Evolutionary conservation across 139 green algal genomes (phyloP).

Genomic region (Helicosporidium sp.): DNA sequence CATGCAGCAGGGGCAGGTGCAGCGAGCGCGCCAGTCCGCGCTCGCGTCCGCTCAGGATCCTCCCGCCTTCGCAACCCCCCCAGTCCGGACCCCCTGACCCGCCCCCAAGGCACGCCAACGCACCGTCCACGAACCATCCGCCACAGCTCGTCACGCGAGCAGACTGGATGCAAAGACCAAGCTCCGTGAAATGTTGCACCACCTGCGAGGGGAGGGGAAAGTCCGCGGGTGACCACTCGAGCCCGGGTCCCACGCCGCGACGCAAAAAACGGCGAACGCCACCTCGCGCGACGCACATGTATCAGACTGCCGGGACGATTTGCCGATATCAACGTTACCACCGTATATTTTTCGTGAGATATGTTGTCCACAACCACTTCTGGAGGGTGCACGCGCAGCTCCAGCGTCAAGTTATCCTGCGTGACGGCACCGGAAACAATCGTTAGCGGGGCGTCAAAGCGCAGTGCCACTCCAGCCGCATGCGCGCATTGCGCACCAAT

Average conservation of each 20-base stretch:
- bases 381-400: conserved; percentile 57
- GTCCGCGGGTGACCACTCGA: background rate
- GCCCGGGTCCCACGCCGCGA: background rate
- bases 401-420: conserved; percentile 55
- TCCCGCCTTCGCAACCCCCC: background rate
- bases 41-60: background rate
- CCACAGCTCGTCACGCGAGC: conserved; percentile 75
- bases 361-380: conserved; percentile 65
- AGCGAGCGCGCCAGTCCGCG: background rate
- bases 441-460: too few species aligned
- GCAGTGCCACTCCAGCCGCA: too few species aligned
- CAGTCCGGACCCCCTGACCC: background rate
- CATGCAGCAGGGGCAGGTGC: background rate
- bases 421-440: too few species aligned
- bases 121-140: conserved; percentile 92
- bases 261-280: background rate
- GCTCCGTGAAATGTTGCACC: conserved; percentile 85
- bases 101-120: background rate
- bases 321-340: conserved; percentile 75
- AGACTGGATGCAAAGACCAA: conserved; percentile 59
- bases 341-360: conserved; percentile 38
- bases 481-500: too few species aligned
- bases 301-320: conserved; percentile 89
- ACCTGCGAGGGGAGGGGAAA: conserved; percentile 34
- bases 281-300: conserved; percentile 26